Conservation (phyloP, 73 alveolate species). For the Tetrahymena thermophila region DNA sequence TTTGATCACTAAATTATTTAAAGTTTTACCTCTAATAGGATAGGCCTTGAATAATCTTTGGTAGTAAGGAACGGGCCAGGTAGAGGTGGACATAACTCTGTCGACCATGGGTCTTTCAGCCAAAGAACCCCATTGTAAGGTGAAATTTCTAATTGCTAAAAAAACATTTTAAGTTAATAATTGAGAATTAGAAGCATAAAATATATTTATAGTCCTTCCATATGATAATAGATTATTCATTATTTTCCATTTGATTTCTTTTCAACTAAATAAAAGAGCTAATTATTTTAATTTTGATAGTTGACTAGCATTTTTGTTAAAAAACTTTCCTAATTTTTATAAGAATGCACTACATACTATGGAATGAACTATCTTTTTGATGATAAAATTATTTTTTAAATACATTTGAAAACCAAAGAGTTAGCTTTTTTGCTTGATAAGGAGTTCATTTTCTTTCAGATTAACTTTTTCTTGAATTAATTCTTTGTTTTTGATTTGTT, state of each 20-base stretch:
- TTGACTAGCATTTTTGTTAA: background rate
- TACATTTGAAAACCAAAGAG: background rate
- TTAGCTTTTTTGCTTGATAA: background rate
- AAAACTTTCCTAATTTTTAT: background rate
- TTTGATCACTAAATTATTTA: background rate
- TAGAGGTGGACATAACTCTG: slow-evolving; percentile 48
- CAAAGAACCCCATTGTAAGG: slow-evolving; percentile 32
- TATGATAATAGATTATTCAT: background rate
- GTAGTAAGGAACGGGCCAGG: slow-evolving; percentile 49
- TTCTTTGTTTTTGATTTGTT: background rate
- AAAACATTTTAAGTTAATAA: background rate
- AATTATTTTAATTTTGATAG: no score
- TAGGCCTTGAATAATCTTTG: slow-evolving; percentile 41
- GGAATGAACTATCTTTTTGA: background rate
- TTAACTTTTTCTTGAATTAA: background rate
- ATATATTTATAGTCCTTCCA: background rate
- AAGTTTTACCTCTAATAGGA: slow-evolving; percentile 34
- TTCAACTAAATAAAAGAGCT: background rate
- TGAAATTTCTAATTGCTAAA: background rate
- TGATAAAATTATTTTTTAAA: background rate
- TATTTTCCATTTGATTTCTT: background rate
- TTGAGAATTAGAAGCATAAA: background rate
- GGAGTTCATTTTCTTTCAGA: background rate
- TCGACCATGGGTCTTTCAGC: slow-evolving; percentile 47
- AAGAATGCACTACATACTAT: background rate